Base-by-base conservation (phyloP, 805 yeast species). In the Spathaspora gorwiae region DNA sequence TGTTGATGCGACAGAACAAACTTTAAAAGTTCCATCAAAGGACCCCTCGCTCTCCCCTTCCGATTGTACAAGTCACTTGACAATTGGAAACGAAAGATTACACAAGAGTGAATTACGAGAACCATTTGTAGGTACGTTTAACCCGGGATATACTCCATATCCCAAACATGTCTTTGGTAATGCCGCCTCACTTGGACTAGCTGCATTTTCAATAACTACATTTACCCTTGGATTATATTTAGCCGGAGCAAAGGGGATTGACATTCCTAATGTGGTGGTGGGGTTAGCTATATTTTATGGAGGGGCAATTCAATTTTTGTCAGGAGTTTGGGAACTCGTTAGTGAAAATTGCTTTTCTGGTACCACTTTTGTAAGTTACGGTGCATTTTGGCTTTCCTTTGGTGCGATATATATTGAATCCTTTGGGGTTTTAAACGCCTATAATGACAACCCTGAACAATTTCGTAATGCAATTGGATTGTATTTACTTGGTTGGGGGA, bases 351-450 rank as follows among this genome's bases (percentile, higher is more conserved):
- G 84, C 19, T 83, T 83, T 65, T 87, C 83, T 64, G 84, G 81
- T 45, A 75, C 81, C 10, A 85, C 84, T 1, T 67, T 83, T 42
- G 57, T 76, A 37, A 75, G 81, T 5, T 83, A 70, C 53, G 90
- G 90, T 40, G 83, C 81, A 6, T 84, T 84, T 61, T 84, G 90
- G 90, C 57, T 83, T 54, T 64, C 83, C 19, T 84, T 65, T 54
- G 84, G 79, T 27, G 82, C 87, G 2, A 73, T 84, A 37, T 61
- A 75, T 49, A 67, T 83, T 35, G 73, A 73, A 10, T 74, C 81
- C 55, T 84, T 84, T 61, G 84, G 85, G 27, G 79, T 84, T 45
- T 63, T 62, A 26, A 67, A 62, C 3, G 81, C 88, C 10, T 83
- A 81, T 52, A 53, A 50, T 26, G 73, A 72, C 45, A 52, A 54